Evolutionary conservation across 2,329 filamentous ascomycete species (phyloP), one percentile per base, ranked within the genome.

Genomic region (Amylocarpus encephaloides): DNA sequence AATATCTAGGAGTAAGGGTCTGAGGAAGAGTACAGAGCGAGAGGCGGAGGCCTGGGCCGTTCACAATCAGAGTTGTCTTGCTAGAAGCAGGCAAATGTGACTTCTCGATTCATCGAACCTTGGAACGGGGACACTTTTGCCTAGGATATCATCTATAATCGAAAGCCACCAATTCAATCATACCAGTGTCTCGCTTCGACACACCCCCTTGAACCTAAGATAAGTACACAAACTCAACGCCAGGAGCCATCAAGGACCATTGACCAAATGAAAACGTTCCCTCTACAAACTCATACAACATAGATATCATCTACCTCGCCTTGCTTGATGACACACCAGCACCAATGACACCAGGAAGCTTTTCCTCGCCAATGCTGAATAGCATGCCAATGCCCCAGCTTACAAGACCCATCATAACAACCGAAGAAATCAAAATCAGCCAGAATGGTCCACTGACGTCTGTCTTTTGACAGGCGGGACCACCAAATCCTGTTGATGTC

Each of bases 321-420:
- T 84, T 89, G 32, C 82, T 80, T 57, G 85, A 26, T 7, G 22
- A 87, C 34, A 98, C 92, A 56, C 93, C 93, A 43, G 93, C 93
- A n/a, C 90, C 89, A 68, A 98, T 91, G 7, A 98, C 92, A 61
- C 90, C 90, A 0, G 93, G 93, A 57, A 97, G 74, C 70, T 90
- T 86, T 73, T 95, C 83, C 67, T 86, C 80, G 32, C 92, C 93
- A 63, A 97, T 87, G 55, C 74, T 83, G 69, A 85, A 93, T 48
- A 98, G 69, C 75, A 95, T 73, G 5, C 84, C 82, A 60, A 97
- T 83, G 10, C 81, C 82, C 66, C 86, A 83, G 34, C 75, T 76
- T 26, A 94, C 71, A 34, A 87, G 70, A 42, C 80, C 77, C 1
- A 93, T 70, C 55, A 94, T 73, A 34, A 82, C 70, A 43, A 96